phyloP scores from a whole-genome alignment of 1,139 yeast species.

The Geotrichum cucujoidarum region DNA sequence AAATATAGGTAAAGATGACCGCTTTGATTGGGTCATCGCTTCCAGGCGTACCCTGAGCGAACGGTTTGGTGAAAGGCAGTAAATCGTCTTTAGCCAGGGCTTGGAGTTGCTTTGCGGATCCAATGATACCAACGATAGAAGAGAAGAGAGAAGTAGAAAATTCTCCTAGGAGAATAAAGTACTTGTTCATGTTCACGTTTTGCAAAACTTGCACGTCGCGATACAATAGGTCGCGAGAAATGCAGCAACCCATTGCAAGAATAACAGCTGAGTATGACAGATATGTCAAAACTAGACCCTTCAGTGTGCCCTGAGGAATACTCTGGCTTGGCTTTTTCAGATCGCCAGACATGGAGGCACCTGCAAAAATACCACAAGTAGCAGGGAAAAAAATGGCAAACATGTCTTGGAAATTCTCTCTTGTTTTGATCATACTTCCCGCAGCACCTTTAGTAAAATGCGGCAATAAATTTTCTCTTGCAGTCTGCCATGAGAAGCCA shows the following conservation, averaged over 20 bases:
- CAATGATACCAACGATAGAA: slow-evolving; percentile 89
- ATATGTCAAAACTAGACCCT: slow-evolving; percentile 75
- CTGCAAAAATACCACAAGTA: slow-evolving; percentile 96
- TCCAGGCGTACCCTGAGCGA: slow-evolving; percentile 45
- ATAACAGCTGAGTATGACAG: slow-evolving; percentile 69
- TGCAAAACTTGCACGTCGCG: slow-evolving; percentile 80
- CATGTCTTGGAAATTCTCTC: slow-evolving; percentile 73
- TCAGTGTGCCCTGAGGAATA: slow-evolving; percentile 84
- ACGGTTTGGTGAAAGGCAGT: slow-evolving; percentile 65
- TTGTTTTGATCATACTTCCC: slow-evolving; percentile 63
- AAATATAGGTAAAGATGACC: slow-evolving; percentile 67
- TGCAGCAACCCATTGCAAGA: slow-evolving; percentile 68
- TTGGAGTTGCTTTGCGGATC: slow-evolving; percentile 83
- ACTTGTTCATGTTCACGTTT: slow-evolving; percentile 66
- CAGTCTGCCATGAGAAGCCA: slow-evolving; percentile 66
- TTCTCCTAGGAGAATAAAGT: slow-evolving; percentile 78
- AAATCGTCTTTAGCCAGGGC: slow-evolving; percentile 87
- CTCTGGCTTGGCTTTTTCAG: slow-evolving; percentile 76
- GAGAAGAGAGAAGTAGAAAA: slow-evolving; percentile 85
- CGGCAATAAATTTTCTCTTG: slow-evolving; percentile 64
- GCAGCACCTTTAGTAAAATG: slow-evolving; percentile 86
- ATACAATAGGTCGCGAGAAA: slow-evolving; percentile 71
- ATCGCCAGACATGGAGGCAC: slow-evolving; percentile 99
- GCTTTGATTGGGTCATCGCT: slow-evolving; percentile 55
- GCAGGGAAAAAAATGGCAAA: slow-evolving; percentile 97